A percentile compares a stretch with the other conserved stretches of the same genome.
Evolutionary conservation across 164 flowering plant genomes (phyloP).

Genomic region (Nymphaea thermarum): DNA sequence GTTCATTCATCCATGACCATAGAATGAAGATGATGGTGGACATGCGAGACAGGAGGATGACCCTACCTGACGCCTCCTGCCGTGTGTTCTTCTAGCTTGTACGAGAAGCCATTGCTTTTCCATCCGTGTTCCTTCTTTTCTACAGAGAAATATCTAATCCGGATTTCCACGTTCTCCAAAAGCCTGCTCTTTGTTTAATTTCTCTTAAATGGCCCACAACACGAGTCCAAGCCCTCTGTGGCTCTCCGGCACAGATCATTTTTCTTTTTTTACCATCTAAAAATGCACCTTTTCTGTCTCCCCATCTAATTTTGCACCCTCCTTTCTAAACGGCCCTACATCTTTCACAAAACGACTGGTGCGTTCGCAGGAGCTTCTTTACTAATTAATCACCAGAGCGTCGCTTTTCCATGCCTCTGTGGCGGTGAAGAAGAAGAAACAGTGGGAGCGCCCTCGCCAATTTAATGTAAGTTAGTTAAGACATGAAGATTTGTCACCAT

Average conservation of each 20-base stretch:
- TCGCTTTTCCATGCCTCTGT: too few relatives aligned
- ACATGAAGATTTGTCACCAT: too few relatives aligned
- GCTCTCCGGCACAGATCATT: background rate
- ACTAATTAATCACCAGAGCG: too few relatives aligned
- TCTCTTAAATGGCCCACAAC: background rate
- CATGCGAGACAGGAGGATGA: background rate
- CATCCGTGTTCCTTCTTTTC: background rate
- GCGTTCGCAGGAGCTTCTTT: too few relatives aligned
- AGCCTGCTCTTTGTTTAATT: background rate
- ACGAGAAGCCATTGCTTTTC: slow-evolving; percentile 6
- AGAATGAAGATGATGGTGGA: slow-evolving; percentile 2
- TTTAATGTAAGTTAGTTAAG: too few relatives aligned
- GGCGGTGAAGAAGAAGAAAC: too few relatives aligned
- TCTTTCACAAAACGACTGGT: background rate
- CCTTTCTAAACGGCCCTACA: background rate
- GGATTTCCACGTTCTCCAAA: background rate
- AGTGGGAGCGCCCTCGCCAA: too few relatives aligned
- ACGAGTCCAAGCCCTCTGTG: background rate
- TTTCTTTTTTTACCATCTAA: background rate
- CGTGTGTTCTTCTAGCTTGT: slow-evolving; percentile 7
- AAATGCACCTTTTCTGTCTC: too few relatives aligned
- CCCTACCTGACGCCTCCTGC: too few relatives aligned
- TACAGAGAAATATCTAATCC: background rate
- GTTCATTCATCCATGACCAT: background rate
- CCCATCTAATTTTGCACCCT: background rate